A percentile compares a stretch with the other conserved stretches of the same genome.
These are phyloP conservation scores for Collybia sordida DNA, from an alignment of 768 basidiomycete species.

Conservation along the genomic window DNA sequence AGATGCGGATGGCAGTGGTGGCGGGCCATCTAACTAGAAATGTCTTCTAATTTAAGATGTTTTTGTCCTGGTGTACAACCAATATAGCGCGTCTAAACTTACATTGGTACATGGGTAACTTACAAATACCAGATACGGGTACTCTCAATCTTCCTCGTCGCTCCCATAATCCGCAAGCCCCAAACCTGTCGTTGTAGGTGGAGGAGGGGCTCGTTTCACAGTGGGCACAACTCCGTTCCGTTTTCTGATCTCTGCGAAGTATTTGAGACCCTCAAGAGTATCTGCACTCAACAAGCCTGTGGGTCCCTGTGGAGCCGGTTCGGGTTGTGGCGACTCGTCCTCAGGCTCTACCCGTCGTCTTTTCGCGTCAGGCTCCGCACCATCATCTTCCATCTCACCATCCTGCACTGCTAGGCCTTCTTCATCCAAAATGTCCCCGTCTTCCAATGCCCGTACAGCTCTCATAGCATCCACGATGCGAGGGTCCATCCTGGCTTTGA, in stretches of 20 bases:
- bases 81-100: conserved; percentile 6
- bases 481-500: conserved; percentile 82
- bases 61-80: conserved; percentile 10
- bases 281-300: conserved; percentile 76
- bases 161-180: conserved; percentile 80
- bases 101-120: conserved; percentile 6
- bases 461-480: conserved; percentile 88
- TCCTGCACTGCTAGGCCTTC: conserved; percentile 33
- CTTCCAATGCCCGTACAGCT: conserved; percentile 84
- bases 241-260: conserved; percentile 85
- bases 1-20: conserved; percentile 29
- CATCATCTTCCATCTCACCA: conserved; percentile 32
- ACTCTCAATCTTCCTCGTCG: conserved; percentile 50
- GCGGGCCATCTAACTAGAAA: conserved; percentile 12
- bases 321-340: conserved; percentile 19
- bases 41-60: not conserved
- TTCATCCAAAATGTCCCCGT: conserved; percentile 56
- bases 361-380: conserved; percentile 30
- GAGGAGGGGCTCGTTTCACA: conserved; percentile 26
- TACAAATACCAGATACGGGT: no score
- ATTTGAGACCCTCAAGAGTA: conserved; percentile 86
- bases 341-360: conserved; percentile 30
- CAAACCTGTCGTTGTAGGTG: conserved; percentile 44
- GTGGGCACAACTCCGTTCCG: conserved; percentile 45
- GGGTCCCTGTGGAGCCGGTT: conserved; percentile 34